A percentile compares a stretch with the other conserved stretches of the same genome.
Evolutionary conservation across 176 grass and related monocot genomes (phyloP).

Genomic region (Lolium perenne): DNA sequence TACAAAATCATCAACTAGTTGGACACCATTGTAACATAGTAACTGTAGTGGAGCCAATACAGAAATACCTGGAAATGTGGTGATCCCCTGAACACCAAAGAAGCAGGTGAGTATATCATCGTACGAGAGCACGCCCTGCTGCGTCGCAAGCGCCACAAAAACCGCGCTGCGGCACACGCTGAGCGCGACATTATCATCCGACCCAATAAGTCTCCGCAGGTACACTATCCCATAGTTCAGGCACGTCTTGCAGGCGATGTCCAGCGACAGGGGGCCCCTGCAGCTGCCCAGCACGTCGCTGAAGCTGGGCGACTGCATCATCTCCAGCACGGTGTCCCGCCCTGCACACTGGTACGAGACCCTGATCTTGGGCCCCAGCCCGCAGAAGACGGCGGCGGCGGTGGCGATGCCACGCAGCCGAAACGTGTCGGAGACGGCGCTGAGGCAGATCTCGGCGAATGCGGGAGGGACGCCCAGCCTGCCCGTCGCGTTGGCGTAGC

Average conservation of each 20-base stretch:
- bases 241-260: slow-evolving; percentile 94
- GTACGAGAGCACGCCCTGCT: slow-evolving; percentile 62
- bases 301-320: slow-evolving; percentile 96
- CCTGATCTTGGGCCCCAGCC: slow-evolving; percentile 86
- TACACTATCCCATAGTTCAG: slow-evolving; percentile 91
- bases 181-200: slow-evolving; percentile 81
- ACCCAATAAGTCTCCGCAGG: slow-evolving; percentile 70
- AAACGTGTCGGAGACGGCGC: slow-evolving; percentile 68
- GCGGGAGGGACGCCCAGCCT: slow-evolving; percentile 83
- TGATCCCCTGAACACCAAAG: slow-evolving; percentile 91
- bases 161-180: slow-evolving; percentile 89
- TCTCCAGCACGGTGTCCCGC: slow-evolving; percentile 77
- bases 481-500: slow-evolving; percentile 80
- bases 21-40: slow-evolving; percentile 5
- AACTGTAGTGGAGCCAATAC: background rate
- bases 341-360: slow-evolving; percentile 92
- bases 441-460: slow-evolving; percentile 80
- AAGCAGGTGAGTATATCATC: slow-evolving; percentile 84
- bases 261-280: slow-evolving; percentile 72
- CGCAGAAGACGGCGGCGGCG: slow-evolving; percentile 63
- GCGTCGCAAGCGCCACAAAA: slow-evolving; percentile 83
- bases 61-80: slow-evolving; percentile 63
- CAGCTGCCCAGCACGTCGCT: slow-evolving; percentile 85
- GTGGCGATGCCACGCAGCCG: slow-evolving; percentile 66
- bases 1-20: background rate